Base-by-base conservation (phyloP, 192 early-diverging fungal genomes). In the Spinellus fusiger region DNA sequence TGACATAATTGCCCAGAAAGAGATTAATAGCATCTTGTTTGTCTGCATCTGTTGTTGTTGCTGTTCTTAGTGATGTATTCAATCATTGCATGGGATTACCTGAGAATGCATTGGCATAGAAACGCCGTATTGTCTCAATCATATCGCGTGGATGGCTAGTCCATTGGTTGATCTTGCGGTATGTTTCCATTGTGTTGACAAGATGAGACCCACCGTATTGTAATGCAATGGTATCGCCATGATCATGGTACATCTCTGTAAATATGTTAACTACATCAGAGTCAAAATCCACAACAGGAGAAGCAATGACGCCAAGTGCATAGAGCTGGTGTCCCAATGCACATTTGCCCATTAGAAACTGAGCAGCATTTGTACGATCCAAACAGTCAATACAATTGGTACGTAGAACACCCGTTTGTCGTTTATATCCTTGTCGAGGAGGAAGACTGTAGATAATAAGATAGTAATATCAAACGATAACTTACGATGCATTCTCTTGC, bases 381-480 rank as follows among this genome's bases (percentile, higher is more conserved):
- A 99, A 64, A 75, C 96, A 99, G 65, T 99, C 96, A 52, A 99
- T 95, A 58, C 96, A 99, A 65, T 99, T 99, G 56, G 93, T 95
- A 16, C 96, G 81, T 4, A 96, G 80, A 5, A 98, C 84, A 25
- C 96, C 96, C 18, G 83, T 80, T 69, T 98, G 96, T 9, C 76
- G 71, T 18, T 59, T 64, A 31, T 53, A 63, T 28, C 23, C 32
- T 3, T 25, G 28, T 1, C 56, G 58, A 46, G 56, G 33, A 49
- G 33, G 49, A 27, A 35, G 32, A 34, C 35, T 20, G 23, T 27
- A 56, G 25, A n/a, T 5, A 12, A 27, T 26, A 1, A 4, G 5
- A 40, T 49, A 54, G 35, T 32, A 38, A 25, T 16, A 31, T 25
- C 54, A 18, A 1, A 26, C 54, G 31, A 18, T n/a, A 28, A 38